These are phyloP conservation scores for Patellaria atrata DNA, from an alignment of 495 filamentous ascomycete genomes.

Conservation along the genomic window DNA sequence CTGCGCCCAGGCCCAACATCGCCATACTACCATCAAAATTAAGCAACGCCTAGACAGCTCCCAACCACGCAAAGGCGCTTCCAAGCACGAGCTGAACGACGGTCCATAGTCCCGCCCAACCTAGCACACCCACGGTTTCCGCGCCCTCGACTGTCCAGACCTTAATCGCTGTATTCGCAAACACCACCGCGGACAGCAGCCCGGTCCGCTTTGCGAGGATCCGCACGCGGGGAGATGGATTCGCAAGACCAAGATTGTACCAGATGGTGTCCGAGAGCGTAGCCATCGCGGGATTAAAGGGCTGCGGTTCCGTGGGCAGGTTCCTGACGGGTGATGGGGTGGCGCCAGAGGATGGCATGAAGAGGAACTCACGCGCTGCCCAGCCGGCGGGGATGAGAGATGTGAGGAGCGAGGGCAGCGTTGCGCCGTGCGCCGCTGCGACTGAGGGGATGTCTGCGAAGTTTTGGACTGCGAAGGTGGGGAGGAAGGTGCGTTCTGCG, in stretches of 20 bases:
- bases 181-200: conserved; percentile 33
- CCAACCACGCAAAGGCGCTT: conserved; percentile 48
- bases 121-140: conserved; percentile 48
- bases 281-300: conserved; percentile 40
- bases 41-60: conserved; percentile 32
- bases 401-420: conserved; percentile 34
- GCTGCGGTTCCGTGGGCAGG: conserved; percentile 29
- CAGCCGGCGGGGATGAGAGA: conserved; percentile 49
- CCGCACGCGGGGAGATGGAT: conserved; percentile 45
- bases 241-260: conserved; percentile 42
- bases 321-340: conserved; percentile 11
- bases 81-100: conserved; percentile 42
- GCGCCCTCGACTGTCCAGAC: conserved; percentile 49
- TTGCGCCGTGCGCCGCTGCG: conserved; percentile 43
- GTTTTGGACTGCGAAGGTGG: conserved; percentile 48
- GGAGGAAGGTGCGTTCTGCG: conserved; percentile 51
- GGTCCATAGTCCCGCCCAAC: conserved; percentile 63
- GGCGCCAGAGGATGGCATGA: conserved; percentile 41
- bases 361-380: conserved; percentile 58
- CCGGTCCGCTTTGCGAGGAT: conserved; percentile 49
- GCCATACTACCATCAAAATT: conserved; percentile 1
- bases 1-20: too few species aligned
- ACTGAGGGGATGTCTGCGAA: conserved; percentile 56
- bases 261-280: conserved; percentile 43
- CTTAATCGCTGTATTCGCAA: conserved; percentile 51